These are phyloP conservation scores for Neospora caninum DNA, from an alignment of 169 alveolate species.

Conservation along the genomic window DNA sequence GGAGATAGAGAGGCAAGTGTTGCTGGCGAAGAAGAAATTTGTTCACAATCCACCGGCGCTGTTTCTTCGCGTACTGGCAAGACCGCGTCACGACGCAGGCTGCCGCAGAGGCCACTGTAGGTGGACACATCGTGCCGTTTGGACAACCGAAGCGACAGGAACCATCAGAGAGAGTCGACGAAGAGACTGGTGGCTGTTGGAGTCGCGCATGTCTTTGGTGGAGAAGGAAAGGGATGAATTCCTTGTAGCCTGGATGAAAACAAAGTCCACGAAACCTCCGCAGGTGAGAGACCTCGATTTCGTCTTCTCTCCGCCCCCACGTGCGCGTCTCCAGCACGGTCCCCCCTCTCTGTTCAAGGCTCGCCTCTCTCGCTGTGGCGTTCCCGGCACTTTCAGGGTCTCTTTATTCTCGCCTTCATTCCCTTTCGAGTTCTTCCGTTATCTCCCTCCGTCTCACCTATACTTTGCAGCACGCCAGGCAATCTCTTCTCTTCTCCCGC, in stretches of 20 bases:
- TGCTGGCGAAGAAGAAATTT: slow-evolving; percentile 50
- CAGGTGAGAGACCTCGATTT: background rate
- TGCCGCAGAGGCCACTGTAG: background rate
- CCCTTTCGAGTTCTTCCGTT: background rate
- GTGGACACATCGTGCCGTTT: background rate
- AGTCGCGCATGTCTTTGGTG: background rate
- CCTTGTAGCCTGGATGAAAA: slow-evolving; percentile 47
- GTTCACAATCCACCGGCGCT: slow-evolving; percentile 59
- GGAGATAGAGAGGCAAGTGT: slow-evolving; percentile 43
- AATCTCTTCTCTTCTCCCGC: background rate
- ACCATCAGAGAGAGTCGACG: background rate
- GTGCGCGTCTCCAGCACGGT: too few relatives aligned
- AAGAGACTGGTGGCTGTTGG: background rate
- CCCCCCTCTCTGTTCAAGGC: too few relatives aligned
- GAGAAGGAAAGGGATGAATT: slow-evolving; percentile 51
- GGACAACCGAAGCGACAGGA: slow-evolving; percentile 19
- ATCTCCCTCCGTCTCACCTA: background rate
- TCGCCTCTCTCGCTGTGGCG: too few relatives aligned
- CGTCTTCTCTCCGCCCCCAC: background rate
- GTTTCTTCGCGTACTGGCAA: slow-evolving; percentile 57
- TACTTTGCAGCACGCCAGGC: background rate
- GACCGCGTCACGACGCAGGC: slow-evolving; percentile 53
- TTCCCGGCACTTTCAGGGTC: too few relatives aligned
- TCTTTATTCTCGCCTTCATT: too few relatives aligned
- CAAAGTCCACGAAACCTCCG: background rate